Evolutionary conservation across 164 flowering plant genomes (phyloP).

Genomic region (Kalanchoe fedtschenkoi): DNA sequence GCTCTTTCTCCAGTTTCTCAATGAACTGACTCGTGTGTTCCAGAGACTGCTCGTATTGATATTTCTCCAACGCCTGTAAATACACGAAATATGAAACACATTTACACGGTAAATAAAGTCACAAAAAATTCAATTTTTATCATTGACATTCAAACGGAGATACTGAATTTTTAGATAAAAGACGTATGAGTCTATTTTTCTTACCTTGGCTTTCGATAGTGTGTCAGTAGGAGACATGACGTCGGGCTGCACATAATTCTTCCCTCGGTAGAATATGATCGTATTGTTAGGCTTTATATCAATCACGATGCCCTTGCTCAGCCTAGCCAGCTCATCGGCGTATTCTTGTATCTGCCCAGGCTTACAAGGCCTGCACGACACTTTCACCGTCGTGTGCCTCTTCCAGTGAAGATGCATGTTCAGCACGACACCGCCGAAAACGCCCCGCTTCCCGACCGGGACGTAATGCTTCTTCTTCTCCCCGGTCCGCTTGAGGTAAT

Average conservation of each 20-base stretch:
- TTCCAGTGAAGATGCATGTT: slow-evolving; percentile 99
- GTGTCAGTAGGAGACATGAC: slow-evolving; percentile 88
- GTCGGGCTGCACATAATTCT: slow-evolving; percentile 78
- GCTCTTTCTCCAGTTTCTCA: slow-evolving; percentile 84
- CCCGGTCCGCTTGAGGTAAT: slow-evolving; percentile 81
- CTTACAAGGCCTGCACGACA: slow-evolving; percentile 71
- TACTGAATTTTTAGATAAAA: too few relatives aligned
- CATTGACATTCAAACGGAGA: not conserved
- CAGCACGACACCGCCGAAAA: slow-evolving; percentile 93
- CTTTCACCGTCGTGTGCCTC: slow-evolving; percentile 87
- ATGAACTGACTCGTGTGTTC: slow-evolving; percentile 91
- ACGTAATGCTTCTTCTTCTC: slow-evolving; percentile 90
- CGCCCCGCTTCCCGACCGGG: slow-evolving; percentile 84
- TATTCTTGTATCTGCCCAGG: slow-evolving; percentile 78
- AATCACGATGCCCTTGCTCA: slow-evolving; percentile 76
- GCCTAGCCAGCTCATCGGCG: slow-evolving; percentile 73
- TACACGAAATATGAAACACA: slow-evolving; percentile 4
- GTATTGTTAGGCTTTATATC: slow-evolving; percentile 65
- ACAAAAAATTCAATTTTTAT: not conserved
- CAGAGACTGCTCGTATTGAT: slow-evolving; percentile 64
- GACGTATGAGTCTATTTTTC: too few relatives aligned
- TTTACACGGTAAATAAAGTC: too few relatives aligned
- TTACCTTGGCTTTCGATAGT: slow-evolving; percentile 75
- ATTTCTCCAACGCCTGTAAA: slow-evolving; percentile 82
- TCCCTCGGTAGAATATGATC: slow-evolving; percentile 78